Evolutionary conservation across 169 alveolate species (phyloP).

Genomic region (Plasmodium knowlesi): DNA sequence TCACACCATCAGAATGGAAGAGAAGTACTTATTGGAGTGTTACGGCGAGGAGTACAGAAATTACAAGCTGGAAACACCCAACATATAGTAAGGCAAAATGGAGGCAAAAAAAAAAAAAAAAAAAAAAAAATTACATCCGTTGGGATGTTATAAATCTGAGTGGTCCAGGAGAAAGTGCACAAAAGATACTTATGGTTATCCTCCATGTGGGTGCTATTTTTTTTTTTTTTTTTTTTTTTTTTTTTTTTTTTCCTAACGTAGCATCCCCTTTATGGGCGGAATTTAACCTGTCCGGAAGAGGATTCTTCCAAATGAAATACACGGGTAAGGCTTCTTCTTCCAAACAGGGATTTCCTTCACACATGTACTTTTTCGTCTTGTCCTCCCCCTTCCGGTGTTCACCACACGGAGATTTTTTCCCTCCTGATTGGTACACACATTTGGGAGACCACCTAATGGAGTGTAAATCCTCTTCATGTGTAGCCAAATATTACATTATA

Average conservation of each 20-base stretch:
- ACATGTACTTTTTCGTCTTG: no score
- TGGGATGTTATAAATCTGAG: not conserved
- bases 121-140: not conserved
- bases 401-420: no score
- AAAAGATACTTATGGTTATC: not conserved
- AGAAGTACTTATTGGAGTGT: slow-evolving; percentile 24
- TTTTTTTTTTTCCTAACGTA: slow-evolving; percentile 11
- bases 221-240: not conserved
- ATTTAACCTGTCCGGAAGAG: not conserved
- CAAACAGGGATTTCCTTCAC: no score
- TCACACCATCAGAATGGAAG: slow-evolving; percentile 40
- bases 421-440: not conserved
- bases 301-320: no score
- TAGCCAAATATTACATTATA: not conserved
- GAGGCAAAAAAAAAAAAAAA: not conserved
- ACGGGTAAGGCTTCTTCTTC: no score
- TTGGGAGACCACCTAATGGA: not conserved
- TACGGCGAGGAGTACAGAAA: slow-evolving; percentile 38
- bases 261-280: slow-evolving; percentile 53
- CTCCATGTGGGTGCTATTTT: not conserved
- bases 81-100: slow-evolving; percentile 39
- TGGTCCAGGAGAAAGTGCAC: not conserved
- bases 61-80: slow-evolving; percentile 40
- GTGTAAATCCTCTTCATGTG: not conserved
- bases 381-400: no score